A percentile compares a stretch with the other conserved stretches of the same genome.
phyloP scores from a whole-genome alignment of 768 basidiomycete species.

The Fomitopsis serialis region DNA sequence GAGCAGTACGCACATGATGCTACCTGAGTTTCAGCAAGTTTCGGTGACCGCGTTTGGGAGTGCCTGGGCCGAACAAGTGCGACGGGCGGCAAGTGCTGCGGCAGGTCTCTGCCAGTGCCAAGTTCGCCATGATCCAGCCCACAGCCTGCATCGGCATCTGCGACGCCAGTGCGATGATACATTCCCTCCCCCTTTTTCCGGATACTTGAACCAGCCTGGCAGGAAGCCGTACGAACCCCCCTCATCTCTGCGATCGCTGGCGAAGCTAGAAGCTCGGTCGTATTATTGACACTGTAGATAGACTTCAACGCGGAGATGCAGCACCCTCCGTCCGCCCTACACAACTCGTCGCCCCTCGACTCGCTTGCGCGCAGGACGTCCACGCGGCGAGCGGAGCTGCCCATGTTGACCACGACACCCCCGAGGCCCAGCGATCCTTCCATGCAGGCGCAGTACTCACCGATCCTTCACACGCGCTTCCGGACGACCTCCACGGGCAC shows the following conservation, averaged over 20 bases:
- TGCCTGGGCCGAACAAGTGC: not conserved
- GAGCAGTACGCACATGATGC: too few species aligned
- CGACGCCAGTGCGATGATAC: not conserved
- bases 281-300: not conserved
- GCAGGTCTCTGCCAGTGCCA: not conserved
- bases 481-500: constrained; percentile 34
- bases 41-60: too few species aligned
- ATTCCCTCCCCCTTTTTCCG: not conserved
- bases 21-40: too few species aligned
- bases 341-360: constrained; percentile 51
- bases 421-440: constrained; percentile 1
- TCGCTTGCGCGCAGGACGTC: constrained; percentile 52
- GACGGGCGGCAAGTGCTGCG: not conserved
- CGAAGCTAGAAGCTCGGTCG: too few species aligned
- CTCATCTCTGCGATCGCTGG: too few species aligned
- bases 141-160: not conserved
- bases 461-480: constrained; percentile 46
- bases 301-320: not conserved
- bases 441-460: constrained; percentile 32
- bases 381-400: constrained; percentile 29
- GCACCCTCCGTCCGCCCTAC: constrained; percentile 13
- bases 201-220: not conserved
- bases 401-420: constrained; percentile 8
- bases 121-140: not conserved
- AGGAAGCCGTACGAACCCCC: too few species aligned